phyloP scores from a whole-genome alignment of 176 grass and related monocot species.

The Typha latifolia region DNA sequence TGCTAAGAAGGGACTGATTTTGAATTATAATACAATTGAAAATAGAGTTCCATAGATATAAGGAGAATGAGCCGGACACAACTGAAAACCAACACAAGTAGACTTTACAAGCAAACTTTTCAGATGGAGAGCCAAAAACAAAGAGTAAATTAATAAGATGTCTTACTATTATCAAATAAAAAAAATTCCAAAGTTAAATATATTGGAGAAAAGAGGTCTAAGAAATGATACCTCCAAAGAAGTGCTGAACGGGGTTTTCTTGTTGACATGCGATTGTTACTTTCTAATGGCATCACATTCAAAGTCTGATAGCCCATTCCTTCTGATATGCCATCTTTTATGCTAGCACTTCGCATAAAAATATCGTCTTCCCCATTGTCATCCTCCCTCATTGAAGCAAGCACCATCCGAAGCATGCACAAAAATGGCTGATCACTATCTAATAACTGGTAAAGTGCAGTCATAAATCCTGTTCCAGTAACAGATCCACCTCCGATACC shows the following conservation, averaged over 20 bases:
- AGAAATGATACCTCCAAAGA: conserved; percentile 70
- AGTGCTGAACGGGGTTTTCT: conserved; percentile 84
- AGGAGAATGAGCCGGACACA: no score
- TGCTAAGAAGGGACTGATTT: no score
- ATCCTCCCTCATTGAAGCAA: conserved; percentile 97
- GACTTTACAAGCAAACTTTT: no score
- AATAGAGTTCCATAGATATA: no score
- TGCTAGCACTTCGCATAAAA: conserved; percentile 46
- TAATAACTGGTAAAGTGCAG: conserved; percentile 82
- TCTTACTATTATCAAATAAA: no score
- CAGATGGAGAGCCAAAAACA: no score
- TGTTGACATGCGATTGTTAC: conserved; percentile 44
- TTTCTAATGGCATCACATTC: conserved; percentile 45
- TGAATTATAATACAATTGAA: no score
- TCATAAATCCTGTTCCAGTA: conserved; percentile 94
- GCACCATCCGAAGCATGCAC: conserved; percentile 93
- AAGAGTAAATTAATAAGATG: no score
- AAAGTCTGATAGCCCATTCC: conserved; percentile 31
- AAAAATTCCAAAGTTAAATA: neutral
- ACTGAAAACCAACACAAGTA: no score
- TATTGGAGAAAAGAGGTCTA: neutral
- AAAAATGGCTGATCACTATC: conserved; percentile 99
- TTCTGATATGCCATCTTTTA: conserved; percentile 57
- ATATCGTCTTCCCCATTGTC: conserved; percentile 67
- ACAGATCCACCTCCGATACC: conserved; percentile 92